A percentile compares a stretch with the other conserved stretches of the same genome.
These are phyloP conservation scores for Arthrobotrys sphaeroides DNA, from an alignment of 2,329 filamentous ascomycete species.

Conservation along the genomic window DNA sequence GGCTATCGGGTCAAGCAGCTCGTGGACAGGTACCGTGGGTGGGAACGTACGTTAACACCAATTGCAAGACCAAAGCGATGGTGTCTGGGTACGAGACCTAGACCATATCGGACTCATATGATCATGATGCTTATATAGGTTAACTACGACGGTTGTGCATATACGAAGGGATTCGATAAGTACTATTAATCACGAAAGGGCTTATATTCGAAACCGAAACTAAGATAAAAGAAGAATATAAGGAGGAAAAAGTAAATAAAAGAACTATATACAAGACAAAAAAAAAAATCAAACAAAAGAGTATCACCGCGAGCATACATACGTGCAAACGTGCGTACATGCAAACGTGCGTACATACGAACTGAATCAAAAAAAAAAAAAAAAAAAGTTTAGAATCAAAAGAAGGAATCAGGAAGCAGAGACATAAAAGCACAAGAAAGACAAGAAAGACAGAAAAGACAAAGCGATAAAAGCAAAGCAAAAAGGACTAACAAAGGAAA, in stretches of 20 bases:
- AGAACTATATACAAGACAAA: not conserved
- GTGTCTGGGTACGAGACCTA: too few species aligned
- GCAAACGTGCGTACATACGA: not conserved
- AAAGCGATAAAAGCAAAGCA: too few species aligned
- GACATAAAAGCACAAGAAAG: too few species aligned
- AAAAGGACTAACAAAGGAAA: not conserved
- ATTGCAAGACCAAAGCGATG: too few species aligned
- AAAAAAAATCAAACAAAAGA: not conserved
- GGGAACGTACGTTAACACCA: too few species aligned
- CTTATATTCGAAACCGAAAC: not conserved
- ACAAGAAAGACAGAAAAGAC: not conserved
- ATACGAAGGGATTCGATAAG: too few species aligned
- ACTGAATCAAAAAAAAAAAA: not conserved
- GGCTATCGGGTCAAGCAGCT: too few species aligned
- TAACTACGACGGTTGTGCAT: too few species aligned
- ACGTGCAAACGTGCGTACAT: not conserved
- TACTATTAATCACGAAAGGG: not conserved
- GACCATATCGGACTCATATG: too few species aligned
- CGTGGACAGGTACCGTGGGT: too few species aligned
- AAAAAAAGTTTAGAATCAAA: not conserved
- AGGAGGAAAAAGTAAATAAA: not conserved
- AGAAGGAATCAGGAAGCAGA: too few species aligned
- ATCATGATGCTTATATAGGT: too few species aligned
- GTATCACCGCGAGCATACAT: conserved; percentile 14
- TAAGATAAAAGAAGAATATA: not conserved